Evolutionary conservation across 2,329 filamentous ascomycete species (phyloP).

Genomic region (Trichoderma guizhouense): DNA sequence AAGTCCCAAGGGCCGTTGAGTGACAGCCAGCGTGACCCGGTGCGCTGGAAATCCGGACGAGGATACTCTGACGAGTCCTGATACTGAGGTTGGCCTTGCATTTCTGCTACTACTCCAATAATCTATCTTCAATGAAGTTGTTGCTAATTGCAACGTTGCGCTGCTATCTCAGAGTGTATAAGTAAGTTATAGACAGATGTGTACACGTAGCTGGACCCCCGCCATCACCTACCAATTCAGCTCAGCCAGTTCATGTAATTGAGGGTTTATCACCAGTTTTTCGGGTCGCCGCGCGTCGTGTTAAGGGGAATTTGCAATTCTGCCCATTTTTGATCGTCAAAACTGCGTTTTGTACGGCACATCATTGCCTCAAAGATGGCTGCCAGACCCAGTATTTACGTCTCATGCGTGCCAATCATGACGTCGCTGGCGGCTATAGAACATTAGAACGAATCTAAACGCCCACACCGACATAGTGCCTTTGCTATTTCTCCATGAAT

Average conservation of each 20-base stretch:
- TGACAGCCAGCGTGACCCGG: slow-evolving; percentile 53
- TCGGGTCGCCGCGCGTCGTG: background rate
- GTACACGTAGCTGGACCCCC: background rate
- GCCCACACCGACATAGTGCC: background rate
- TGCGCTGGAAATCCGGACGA: slow-evolving; percentile 61
- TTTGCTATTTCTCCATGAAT: background rate
- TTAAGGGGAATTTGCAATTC: slow-evolving; percentile 7
- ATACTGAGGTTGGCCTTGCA: background rate
- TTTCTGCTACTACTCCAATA: background rate
- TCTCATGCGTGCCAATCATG: slow-evolving; percentile 3
- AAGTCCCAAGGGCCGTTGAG: slow-evolving; percentile 64
- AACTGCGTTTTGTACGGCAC: background rate
- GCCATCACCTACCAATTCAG: background rate
- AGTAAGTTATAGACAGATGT: background rate
- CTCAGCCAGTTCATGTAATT: background rate
- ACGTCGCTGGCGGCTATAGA: background rate
- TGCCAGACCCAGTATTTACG: slow-evolving; percentile 10
- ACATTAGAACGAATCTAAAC: background rate
- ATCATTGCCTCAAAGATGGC: slow-evolving; percentile 2
- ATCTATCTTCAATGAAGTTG: background rate
- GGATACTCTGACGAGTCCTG: slow-evolving; percentile 44
- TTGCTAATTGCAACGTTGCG: background rate
- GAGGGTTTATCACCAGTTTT: background rate
- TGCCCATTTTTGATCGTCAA: background rate
- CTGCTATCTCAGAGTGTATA: background rate